Evolutionary conservation across 345 rosid species (phyloP), one percentile per base, ranked within the genome.

Genomic region (Acer negundo): DNA sequence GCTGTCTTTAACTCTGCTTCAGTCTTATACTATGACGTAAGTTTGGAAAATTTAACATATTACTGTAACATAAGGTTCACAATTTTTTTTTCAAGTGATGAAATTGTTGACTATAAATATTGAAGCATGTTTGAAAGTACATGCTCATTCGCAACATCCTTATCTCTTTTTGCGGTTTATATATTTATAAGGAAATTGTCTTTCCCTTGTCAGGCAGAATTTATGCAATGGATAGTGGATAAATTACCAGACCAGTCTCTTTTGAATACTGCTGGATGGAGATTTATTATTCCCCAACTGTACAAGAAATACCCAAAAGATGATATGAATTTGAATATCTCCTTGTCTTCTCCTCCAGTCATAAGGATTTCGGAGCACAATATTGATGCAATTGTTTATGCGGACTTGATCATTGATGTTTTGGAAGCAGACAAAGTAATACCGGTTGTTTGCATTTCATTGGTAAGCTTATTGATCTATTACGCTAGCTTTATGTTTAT

Each of bases 1-100:
- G 97, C 91, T 59, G 97, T 96, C 23, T 92, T 96, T 77, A 89
- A 86, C 80, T 96, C 99, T 82, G 99, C 97, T 40, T 89, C 98
- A 64, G 87, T 92, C 71, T 84, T 93, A 70, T 96, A 96, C 83
- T 96, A 91, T 76, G 79, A 93, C 86, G 98, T 96, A 88, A 86
- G 99, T 85, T 81, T 74, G 6, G 16, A 73, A 77, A 72, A 56
- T 7, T 47, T 40, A 22, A 49, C 62, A 12, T 69, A 35, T 46
- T 46, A 51, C 78, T 10, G 74, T 51, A n/a, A 26, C 46, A 4
- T 31, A 38, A 47, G 64, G 31, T 53, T 23, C 28, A 23, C 47
- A 46, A 44, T 13, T 24, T 74, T 74, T 74, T 74, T 28, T 26
- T 3, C 38, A 28, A 19, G 11, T 44, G 46, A 75, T 42, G 69